These are phyloP conservation scores for Dendrobium huoshanense DNA, from an alignment of 106 monocot species.

Conservation along the genomic window DNA sequence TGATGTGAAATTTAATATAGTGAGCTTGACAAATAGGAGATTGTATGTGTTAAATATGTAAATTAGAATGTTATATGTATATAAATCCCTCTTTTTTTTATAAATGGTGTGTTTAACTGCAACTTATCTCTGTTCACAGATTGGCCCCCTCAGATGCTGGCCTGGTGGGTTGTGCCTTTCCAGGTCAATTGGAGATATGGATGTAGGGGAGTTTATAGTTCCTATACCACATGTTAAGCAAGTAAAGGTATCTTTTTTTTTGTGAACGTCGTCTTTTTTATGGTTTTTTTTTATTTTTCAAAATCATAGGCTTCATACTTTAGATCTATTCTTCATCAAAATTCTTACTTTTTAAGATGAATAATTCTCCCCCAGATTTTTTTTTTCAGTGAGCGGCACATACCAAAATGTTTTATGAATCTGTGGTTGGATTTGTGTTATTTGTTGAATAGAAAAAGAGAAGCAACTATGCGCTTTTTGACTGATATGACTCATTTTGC, in stretches of 20 bases:
- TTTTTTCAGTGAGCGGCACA: neutral
- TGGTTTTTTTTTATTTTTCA: neutral
- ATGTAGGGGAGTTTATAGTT: conserved; percentile 94
- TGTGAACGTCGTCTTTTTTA: neutral
- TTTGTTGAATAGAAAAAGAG: neutral
- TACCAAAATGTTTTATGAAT: neutral
- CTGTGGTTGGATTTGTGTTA: neutral
- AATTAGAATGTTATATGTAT: no score
- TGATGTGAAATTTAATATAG: no score
- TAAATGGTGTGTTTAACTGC: neutral
- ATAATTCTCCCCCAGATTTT: neutral
- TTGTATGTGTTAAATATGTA: no score
- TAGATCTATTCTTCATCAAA: neutral
- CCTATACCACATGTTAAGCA: conserved; percentile 92
- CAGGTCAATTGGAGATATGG: conserved; percentile 88
- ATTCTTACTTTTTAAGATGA: neutral
- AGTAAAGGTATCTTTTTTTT: conserved; percentile 60
- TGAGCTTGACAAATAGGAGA: no score
- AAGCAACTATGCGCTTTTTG: neutral
- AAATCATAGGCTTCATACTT: neutral
- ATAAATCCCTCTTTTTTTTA: neutral
- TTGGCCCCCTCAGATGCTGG: conserved; percentile 91
- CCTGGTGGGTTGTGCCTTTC: conserved; percentile 90
- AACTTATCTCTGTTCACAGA: conserved; percentile 27
- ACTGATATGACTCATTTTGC: neutral